Evolutionary conservation across 2,329 filamentous ascomycete species (phyloP), one percentile per base, ranked within the genome.

Genomic region (Rhinocladiella mackenziei): DNA sequence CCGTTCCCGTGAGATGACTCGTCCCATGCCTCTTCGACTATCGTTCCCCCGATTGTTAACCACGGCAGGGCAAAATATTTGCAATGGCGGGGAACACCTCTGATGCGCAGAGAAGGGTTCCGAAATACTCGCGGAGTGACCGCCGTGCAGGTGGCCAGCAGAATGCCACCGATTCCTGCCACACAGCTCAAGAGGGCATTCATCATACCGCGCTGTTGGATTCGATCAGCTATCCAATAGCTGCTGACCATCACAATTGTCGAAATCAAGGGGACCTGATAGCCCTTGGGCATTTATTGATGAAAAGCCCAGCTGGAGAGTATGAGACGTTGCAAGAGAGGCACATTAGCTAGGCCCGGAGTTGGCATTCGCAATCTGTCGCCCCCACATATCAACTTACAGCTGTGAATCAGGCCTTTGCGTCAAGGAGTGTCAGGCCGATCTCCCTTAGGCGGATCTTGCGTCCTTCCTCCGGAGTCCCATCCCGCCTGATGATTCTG

Each of bases 41-140:
- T 56, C 53, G 17, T 39, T 49, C 13, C 44, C 48, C 30, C 56
- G 51, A 25, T 56, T 57, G 39, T 67, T 75, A 2, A 83, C 62
- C 1, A 84, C 81, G n/a, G 62, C 83, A 84, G 0, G 83, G 82
- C 25, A 88, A 74, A 6, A 84, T 81, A 51, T 86, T 84, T 3
- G 79, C 78, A 23, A 87, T 80, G 56, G 75, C 77, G 0, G 82
- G 78, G 33, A 87, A 82, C 17, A 87, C 75, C 8, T 80, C 80
- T 2, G 70, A 72, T 0, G 79, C 75, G 4, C 78, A 77, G 10
- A 76, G 56, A 58, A 75, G 76, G 1, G 74, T 68, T 3, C 71
- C 73, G 30, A 71, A 65, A 56, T 78, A 78, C n/a, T 72, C 65
- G 3, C n/a, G 68, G 66, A 2, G 65, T 69, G 2, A 72, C 68